Evolutionary conservation across 495 filamentous ascomycete species (phyloP), one percentile per base, ranked within the genome.

Genomic region (Friedmanniomyces simplex): DNA sequence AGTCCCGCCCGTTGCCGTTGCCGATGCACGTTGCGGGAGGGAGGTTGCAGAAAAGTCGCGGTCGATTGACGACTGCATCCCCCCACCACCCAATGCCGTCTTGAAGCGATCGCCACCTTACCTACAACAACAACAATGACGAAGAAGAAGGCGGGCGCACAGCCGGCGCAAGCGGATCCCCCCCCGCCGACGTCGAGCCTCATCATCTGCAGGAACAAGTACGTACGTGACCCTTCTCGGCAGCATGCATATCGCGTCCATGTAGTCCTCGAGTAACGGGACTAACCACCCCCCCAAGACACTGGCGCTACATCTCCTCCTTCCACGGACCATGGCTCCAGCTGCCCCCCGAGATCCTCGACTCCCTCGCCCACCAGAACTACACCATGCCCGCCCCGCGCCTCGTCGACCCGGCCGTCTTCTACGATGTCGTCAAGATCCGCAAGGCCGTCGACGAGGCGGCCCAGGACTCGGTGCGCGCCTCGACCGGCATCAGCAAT

Each of bases 301-400:
- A 89, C 71, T 89, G 86, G 86, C 78, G 82, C 43, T 87, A 89
- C 67, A 91, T 91, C 52, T 89, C 86, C 20, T 82, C 85, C 50
- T 91, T 87, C 63, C 87, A 91, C 67, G 87, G 87, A 16, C 86
- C 85, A 59, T 91, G 87, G 87, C 80, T 89, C n/a, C 86, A 91
- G 69, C 72, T 91, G 30, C 86, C 87, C n/a, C 79, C 80, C 59
- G 87, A 90, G 71, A 77, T 89, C 52, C 82, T 91, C 69, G 85
- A 88, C 65, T 81, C 78, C 14, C 79, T 91, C 45, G 87, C 87
- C 14, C 79, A 87, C 67, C 82, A 76, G 66, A 91, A 90, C 69
- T 89, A 86, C 71, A 81, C 83, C 57, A 80, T 82, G 61, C 83
- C 84, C 12, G 77, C 83, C 28, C 87, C 87, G 10, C 83, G 79